A percentile compares a stretch with the other conserved stretches of the same genome.
These are phyloP conservation scores for Fusarium coicis DNA, from an alignment of 2,329 filamentous ascomycete species.

Conservation along the genomic window DNA sequence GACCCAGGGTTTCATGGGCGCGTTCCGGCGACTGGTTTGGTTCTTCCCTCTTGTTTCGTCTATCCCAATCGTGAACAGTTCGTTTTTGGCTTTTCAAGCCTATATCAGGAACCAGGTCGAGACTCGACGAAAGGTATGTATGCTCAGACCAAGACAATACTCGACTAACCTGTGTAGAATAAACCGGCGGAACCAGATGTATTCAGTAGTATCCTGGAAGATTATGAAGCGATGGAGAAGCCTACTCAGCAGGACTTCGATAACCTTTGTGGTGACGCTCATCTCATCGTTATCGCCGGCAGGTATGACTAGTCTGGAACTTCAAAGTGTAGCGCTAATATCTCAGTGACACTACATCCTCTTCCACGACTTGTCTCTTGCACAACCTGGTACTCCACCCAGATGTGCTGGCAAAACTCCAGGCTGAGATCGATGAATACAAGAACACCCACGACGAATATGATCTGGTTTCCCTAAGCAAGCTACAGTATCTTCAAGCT, in stretches of 20 bases:
- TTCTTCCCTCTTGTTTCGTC: background rate
- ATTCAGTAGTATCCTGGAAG: conserved; percentile 4
- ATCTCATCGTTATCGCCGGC: background rate
- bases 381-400: conserved; percentile 4
- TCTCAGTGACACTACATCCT: conserved; percentile 27
- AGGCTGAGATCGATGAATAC: conserved; percentile 24
- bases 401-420: background rate
- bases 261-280: background rate
- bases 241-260: background rate
- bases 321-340: background rate
- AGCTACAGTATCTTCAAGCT: conserved; percentile 28
- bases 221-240: background rate
- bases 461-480: background rate
- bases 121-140: background rate
- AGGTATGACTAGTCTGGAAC: background rate
- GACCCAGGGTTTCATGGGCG: background rate
- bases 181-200: conserved; percentile 16
- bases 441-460: background rate
- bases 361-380: conserved; percentile 11
- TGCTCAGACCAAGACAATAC: background rate
- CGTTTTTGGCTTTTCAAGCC: background rate
- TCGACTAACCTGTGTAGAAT: background rate
- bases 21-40: background rate
- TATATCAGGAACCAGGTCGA: conserved; percentile 1
- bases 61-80: background rate